Base-by-base conservation (phyloP, 1,284 basidiomycete genomes). In the Moesziomyces parantarcticus region DNA sequence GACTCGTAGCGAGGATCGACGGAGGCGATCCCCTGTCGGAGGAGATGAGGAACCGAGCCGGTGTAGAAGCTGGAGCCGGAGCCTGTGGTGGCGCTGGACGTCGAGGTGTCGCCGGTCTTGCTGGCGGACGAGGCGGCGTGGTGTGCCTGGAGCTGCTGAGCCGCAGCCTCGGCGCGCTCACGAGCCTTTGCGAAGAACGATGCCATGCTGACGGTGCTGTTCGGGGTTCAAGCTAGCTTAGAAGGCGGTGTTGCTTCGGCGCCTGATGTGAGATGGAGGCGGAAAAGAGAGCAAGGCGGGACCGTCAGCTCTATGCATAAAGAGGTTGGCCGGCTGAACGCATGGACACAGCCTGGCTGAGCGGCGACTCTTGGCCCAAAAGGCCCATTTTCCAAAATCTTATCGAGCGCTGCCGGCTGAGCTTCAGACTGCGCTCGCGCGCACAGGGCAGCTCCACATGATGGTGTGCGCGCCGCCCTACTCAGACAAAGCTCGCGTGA, bases 1-100 rank as follows among this genome's bases (percentile, higher is more conserved):
- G 75, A 69, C 36, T 81, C 74, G 70, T 75, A 77, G 44, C 79
- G 71, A 22, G 79, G 79, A 39, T 81, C 77, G 51, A 76, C 59
- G n/a, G 66, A 61, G 21, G 79, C 79, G 18, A 81, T 47, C 3
- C 75, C 77, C 11, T 69, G 62, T 21, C 79, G 63, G 39, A 81
- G 53, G 40, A 79, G 61, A 48, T 78, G 78, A 13, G 79, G 79
- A 11, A 81, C 64, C 1, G 61, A 56, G 29, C 76, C 75, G 11
- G 72, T 74, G 54, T 80, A 80, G 42, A 75, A 78, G 50, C 54
- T 52, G 29, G 66, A 61, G 6, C 48, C 51, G 2, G 68, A 48
- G 44, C 40, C 43, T 23, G 47, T 47, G 9, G 55, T 39, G 7
- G 53, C 41, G 40, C 36, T 36, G 5, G 65, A 36, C 23, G 48